Evolutionary conservation across 2,329 filamentous ascomycete genomes (phyloP), one percentile per base, ranked within the genome.

Genomic region (Cladosporium sp.): DNA sequence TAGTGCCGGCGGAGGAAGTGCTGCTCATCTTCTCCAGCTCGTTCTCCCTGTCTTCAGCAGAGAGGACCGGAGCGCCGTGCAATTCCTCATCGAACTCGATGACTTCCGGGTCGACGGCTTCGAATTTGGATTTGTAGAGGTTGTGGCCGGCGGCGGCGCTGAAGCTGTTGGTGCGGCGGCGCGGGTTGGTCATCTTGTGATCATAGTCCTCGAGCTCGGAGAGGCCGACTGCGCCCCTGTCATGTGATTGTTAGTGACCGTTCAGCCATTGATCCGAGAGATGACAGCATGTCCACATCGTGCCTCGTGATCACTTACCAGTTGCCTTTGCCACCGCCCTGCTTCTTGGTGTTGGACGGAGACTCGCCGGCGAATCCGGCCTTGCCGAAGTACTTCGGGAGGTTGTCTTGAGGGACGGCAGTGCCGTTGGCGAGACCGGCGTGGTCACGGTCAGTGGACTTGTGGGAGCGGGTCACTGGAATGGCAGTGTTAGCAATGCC

Each of bases 81-180:
- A 94, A 62, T 56, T 84, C 83, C 75, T 97, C 92, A 42, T 71
- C 68, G 56, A 68, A 71, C 73, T 97, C 91, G 65, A 96, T 96
- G 69, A 96, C 89, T 69, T 97, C 93, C 17, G 84, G 81, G 67
- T 97, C 94, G 71, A 91, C 82, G 66, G 89, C 80, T 76, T 99
- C 94, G 73, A 97, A 97, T 79, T 99, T 99, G 76, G 92, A 96
- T 83, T 94, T 95, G 79, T 96, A 90, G 72, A 92, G 85, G 60
- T 83, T 82, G 66, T 90, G 78, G 67, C 85, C 80, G 69, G 85
- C 82, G 56, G 84, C 86, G 66, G 88, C 82, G 68, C 82, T 86
- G 77, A 87, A 92, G 73, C 89, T 93, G 80, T 97, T 97, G 76
- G 90, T 95, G 74, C 90, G 91, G 73, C 93, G 94, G 62, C 93